These are phyloP conservation scores for Phytophthora pseudosyringae DNA, from an alignment of 352 stramenopile species.

Conservation along the genomic window DNA sequence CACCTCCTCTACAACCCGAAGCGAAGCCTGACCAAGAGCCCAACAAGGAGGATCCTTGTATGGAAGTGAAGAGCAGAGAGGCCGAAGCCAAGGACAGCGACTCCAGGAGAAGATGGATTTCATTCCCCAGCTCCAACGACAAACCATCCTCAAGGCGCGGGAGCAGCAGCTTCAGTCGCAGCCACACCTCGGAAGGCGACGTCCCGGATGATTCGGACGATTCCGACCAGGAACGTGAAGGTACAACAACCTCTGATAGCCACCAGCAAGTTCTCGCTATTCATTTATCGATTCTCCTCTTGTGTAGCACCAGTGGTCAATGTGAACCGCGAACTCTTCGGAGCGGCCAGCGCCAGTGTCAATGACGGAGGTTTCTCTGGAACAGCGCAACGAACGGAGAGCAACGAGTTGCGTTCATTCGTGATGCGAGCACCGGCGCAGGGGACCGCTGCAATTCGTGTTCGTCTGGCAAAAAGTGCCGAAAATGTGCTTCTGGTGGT, in stretches of 20 bases:
- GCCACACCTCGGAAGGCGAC: conserved; percentile 21
- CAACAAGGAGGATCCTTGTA: conserved; percentile 2
- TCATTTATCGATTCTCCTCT: not conserved
- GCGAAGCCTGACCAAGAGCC: not conserved
- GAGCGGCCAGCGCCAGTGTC: not conserved
- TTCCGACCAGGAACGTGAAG: conserved; percentile 20
- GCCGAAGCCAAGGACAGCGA: conserved; percentile 12
- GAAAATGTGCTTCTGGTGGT: not conserved
- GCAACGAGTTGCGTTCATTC: conserved; percentile 44
- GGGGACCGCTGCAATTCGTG: conserved; percentile 35
- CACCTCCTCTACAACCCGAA: not conserved
- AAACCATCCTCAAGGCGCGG: conserved; percentile 14
- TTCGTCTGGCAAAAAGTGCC: conserved; percentile 16
- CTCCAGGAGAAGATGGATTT: not conserved
- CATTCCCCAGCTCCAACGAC: conserved; percentile 2
- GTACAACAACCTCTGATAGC: conserved; percentile 1
- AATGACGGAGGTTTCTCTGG: not conserved
- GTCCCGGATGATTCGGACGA: conserved; percentile 24
- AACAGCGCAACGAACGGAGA: conserved; percentile 23
- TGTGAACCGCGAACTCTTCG: conserved; percentile 21
- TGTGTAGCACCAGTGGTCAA: conserved; percentile 27
- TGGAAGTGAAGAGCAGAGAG: conserved; percentile 5
- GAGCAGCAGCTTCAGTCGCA: conserved; percentile 24
- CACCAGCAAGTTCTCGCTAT: not conserved
- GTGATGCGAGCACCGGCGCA: conserved; percentile 42